Percentiles rank a stretch among this genome's conserved stretches.
Conservation (phyloP, 768 basidiomycete genomes). For the Termitomyces sp. region DNA sequence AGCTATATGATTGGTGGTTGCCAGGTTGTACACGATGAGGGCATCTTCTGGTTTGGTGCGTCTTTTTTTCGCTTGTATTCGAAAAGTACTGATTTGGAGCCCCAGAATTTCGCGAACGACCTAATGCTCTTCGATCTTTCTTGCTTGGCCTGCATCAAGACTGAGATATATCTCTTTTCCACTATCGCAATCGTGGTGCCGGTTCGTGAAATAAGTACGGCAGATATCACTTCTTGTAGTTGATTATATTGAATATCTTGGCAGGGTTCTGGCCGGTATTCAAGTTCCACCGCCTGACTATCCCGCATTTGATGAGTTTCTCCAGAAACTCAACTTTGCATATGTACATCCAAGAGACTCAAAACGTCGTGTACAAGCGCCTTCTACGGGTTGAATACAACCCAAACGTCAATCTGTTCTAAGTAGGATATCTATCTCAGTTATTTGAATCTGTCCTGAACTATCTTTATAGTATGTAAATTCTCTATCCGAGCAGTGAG, state of each 20-base stretch:
- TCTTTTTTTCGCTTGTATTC: constrained; percentile 12
- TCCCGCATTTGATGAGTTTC: constrained; percentile 67
- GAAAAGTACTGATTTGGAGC: constrained; percentile 1
- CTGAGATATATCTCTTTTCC: constrained; percentile 97
- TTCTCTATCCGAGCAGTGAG: too few relatives aligned
- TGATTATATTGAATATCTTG: constrained; percentile 58
- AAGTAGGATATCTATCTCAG: too few relatives aligned
- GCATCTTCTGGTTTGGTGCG: constrained; percentile 91
- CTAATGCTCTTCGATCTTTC: constrained; percentile 88
- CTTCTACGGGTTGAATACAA: constrained; percentile 50
- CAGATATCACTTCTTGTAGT: not conserved
- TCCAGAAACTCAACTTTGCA: constrained; percentile 76
- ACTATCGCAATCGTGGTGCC: constrained; percentile 96
- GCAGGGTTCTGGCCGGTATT: constrained; percentile 90
- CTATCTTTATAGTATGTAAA: too few relatives aligned
- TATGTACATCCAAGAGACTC: constrained; percentile 94
- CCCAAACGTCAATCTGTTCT: too few relatives aligned
- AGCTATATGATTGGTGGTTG: constrained; percentile 94
- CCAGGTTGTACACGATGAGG: constrained; percentile 73
- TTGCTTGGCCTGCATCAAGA: constrained; percentile 74
- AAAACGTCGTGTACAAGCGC: constrained; percentile 79
- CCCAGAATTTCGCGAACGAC: constrained; percentile 93
- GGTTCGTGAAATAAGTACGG: constrained; percentile 55
- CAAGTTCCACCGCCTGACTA: constrained; percentile 78
- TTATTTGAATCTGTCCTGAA: too few relatives aligned